Base-by-base conservation (phyloP, 805 yeast species). In the Kodamaea leandrae region DNA sequence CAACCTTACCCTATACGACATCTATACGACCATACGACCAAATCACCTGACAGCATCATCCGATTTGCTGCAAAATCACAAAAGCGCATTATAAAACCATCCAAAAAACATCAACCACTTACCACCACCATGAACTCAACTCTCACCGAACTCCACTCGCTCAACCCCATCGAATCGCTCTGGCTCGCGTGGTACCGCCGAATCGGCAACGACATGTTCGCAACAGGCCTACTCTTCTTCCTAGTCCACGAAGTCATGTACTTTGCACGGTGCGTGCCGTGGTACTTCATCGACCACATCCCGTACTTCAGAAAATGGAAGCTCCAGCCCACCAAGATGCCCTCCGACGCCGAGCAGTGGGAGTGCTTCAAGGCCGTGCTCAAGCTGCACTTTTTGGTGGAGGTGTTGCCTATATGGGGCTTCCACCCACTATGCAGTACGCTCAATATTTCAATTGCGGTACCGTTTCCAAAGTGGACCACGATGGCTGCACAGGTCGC, bases 371-470 rank as follows among this genome's bases (percentile, higher is more conserved):
- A 77, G 53, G 63, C 78, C n/a, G 82, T 77, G 14, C 59, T 77
- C 36, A 74, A 68, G 42, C 74, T 78, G 12, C 83, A 77, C 50
- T 73, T 77, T 47, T 49, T 77, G 48, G 82, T 77, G 21, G 83
- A 77, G 55, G 82, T 77, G 1, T 64, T 77, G 41, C 83, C 83
- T 33, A 77, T 77, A 45, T 77, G 83, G 83, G 68, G 77, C 16
- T 77, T 77, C 66, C 83, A 77, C 50, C 83, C 83, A 15, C 49
- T 77, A 50, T 73, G 80, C 51, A 59, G 68, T 45, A 61, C 58
- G 18, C 57, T 77, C 42, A 77, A 77, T 24, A 75, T 77, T 40
- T 61, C 68, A 10, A 71, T 71, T 23, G 60, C 64, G 15, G 79
- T 77, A 18, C 83, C 83, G 10, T 77, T 77, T 63, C 82, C 83